Evolutionary conservation across 345 rosid genomes (phyloP).

Genomic region (Salix exigua): DNA sequence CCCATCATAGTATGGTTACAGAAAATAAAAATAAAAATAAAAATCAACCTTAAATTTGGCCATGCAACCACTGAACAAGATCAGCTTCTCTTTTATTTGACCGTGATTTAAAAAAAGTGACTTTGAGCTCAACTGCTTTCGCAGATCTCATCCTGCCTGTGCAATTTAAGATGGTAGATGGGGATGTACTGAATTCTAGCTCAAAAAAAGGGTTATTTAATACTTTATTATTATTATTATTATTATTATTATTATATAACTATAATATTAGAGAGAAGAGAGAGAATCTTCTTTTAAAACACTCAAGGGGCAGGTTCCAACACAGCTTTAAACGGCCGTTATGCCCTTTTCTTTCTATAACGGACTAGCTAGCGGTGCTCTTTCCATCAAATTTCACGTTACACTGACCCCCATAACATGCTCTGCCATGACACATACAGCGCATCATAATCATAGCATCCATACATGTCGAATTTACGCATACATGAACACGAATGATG

Average conservation of each 20-base stretch:
- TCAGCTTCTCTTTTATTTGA: too few species aligned
- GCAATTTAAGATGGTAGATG: not conserved
- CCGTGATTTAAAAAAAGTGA: too few species aligned
- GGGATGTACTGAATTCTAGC: conserved; percentile 8
- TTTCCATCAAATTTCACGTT: conserved; percentile 30
- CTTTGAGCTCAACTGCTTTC: too few species aligned
- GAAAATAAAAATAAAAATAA: too few species aligned
- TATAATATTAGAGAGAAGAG: not conserved
- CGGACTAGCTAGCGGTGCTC: not conserved
- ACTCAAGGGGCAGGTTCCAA: conserved; percentile 18
- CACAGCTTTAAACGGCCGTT: conserved; percentile 32
- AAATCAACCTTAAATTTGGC: too few species aligned
- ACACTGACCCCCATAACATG: not conserved
- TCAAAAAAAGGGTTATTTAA: not conserved
- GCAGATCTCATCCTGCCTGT: not conserved
- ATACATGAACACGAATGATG: not conserved
- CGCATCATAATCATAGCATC: not conserved
- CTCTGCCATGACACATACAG: conserved; percentile 1
- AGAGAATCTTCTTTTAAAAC: conserved; percentile 24
- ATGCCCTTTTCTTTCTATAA: conserved; percentile 7
- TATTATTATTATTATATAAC: not conserved
- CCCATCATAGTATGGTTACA: not conserved
- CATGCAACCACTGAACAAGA: too few species aligned
- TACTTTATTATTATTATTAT: not conserved
- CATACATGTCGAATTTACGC: not conserved